These are phyloP conservation scores for Gossypium mustelinum DNA, from an alignment of 345 rosid species.

Conservation along the genomic window DNA sequence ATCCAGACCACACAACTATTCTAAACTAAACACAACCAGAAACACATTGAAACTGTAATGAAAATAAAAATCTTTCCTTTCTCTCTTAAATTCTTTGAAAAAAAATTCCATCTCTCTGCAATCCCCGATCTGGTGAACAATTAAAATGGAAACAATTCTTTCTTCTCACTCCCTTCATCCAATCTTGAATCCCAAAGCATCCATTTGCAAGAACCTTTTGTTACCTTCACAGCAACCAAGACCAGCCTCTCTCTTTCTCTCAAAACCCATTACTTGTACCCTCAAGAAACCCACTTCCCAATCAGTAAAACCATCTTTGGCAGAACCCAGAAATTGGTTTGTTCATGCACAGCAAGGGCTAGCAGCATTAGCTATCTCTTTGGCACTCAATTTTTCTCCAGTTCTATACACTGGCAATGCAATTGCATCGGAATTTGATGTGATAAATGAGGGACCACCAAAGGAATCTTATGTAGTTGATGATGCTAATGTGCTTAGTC, in stretches of 20 bases:
- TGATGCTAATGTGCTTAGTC: slow-evolving; percentile 94
- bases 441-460: slow-evolving; percentile 82
- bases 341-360: slow-evolving; percentile 68
- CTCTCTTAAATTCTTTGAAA: slow-evolving; percentile 4
- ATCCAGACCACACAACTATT: slow-evolving; percentile 40
- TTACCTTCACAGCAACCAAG: slow-evolving; percentile 38
- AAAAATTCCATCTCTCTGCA: slow-evolving; percentile 19
- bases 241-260: slow-evolving; percentile 33
- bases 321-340: slow-evolving; percentile 42
- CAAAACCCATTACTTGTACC: slow-evolving; percentile 38
- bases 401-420: slow-evolving; percentile 49
- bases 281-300: slow-evolving; percentile 35
- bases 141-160: slow-evolving; percentile 63
- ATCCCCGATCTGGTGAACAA: not conserved
- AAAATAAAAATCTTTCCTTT: slow-evolving; percentile 18
- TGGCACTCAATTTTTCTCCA: slow-evolving; percentile 79
- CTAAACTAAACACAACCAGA: slow-evolving; percentile 22
- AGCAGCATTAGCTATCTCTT: slow-evolving; percentile 70
- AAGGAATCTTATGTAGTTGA: slow-evolving; percentile 74
- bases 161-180: slow-evolving; percentile 57
- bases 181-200: slow-evolving; percentile 45
- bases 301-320: slow-evolving; percentile 28
- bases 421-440: slow-evolving; percentile 83
- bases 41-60: slow-evolving; percentile 6
- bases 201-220: slow-evolving; percentile 29